Conservation (phyloP, 2,329 filamentous ascomycete species). For the Sclerotinia spermophila region DNA sequence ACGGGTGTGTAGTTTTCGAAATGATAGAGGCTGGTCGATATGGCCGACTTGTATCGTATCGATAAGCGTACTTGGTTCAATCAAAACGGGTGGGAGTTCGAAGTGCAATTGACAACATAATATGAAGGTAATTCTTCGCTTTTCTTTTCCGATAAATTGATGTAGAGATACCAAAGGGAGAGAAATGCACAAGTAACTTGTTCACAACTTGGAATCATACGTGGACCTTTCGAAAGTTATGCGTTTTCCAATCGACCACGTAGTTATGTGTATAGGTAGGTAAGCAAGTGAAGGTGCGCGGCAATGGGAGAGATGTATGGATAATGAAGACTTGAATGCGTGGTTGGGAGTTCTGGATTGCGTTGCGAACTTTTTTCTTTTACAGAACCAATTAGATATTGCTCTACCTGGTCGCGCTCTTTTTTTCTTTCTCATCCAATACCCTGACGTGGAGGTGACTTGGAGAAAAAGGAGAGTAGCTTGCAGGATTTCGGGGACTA, state of each 20-base stretch:
- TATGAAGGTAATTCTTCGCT: slow-evolving; percentile 23
- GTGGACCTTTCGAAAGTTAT: slow-evolving; percentile 31
- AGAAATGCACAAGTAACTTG: slow-evolving; percentile 19
- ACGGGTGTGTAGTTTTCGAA: neutral
- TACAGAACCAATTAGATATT: slow-evolving; percentile 29
- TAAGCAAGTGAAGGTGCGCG: slow-evolving; percentile 17
- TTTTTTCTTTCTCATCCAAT: neutral
- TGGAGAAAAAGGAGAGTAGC: neutral
- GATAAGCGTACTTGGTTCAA: slow-evolving; percentile 6
- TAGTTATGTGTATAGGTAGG: slow-evolving; percentile 25
- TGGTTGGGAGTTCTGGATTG: slow-evolving; percentile 11
- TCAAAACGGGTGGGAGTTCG: slow-evolving; percentile 19
- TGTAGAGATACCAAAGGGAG: slow-evolving; percentile 13
- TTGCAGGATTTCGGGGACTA: slow-evolving; percentile 21
- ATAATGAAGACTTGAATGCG: slow-evolving; percentile 22
- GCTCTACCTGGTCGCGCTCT: neutral
- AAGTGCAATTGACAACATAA: slow-evolving; percentile 29
- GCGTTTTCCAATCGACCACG: slow-evolving; percentile 32
- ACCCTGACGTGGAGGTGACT: slow-evolving; percentile 17
- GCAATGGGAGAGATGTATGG: slow-evolving; percentile 23
- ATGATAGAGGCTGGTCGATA: slow-evolving; percentile 10
- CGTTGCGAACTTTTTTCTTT: slow-evolving; percentile 27
- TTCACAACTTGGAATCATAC: slow-evolving; percentile 28
- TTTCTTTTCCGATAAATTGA: slow-evolving; percentile 22
- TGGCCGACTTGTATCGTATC: slow-evolving; percentile 14